These are phyloP conservation scores for Jaapia argillacea DNA, from an alignment of 768 basidiomycete species.

Conservation along the genomic window DNA sequence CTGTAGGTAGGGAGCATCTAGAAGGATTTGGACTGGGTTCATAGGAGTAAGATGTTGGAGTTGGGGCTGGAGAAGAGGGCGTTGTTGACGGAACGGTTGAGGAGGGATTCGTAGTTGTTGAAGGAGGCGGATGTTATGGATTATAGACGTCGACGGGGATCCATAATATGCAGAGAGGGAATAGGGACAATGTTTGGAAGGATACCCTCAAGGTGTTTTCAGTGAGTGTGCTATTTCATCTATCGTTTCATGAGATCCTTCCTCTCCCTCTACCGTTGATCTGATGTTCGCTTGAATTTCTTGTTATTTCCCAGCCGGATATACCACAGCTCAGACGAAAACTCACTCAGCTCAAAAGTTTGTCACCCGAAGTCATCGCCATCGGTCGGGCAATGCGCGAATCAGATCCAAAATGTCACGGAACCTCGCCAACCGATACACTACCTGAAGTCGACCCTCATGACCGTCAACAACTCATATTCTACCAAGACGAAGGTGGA, in stretches of 20 bases:
- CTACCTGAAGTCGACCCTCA: constrained; percentile 58
- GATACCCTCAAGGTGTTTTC: constrained; percentile 91
- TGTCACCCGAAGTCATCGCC: constrained; percentile 65
- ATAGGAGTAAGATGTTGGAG: constrained; percentile 64
- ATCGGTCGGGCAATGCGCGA: constrained; percentile 80
- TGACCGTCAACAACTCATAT: constrained; percentile 69
- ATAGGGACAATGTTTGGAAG: constrained; percentile 82
- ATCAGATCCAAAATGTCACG: constrained; percentile 69
- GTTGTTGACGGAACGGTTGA: constrained; percentile 81
- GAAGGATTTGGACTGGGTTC: constrained; percentile 97
- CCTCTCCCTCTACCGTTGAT: not conserved
- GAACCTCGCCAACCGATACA: constrained; percentile 30
- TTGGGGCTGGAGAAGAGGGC: constrained; percentile 96
- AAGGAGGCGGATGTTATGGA: constrained; percentile 88
- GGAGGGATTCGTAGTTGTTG: constrained; percentile 80
- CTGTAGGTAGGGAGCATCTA: constrained; percentile 81
- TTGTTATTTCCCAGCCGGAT: constrained; percentile 42
- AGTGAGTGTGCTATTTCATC: constrained; percentile 33
- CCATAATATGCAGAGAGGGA: constrained; percentile 85
- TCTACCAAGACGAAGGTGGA: constrained; percentile 97
- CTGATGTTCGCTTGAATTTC: not conserved
- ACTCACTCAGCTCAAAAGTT: constrained; percentile 46
- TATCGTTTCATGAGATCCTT: too few relatives aligned
- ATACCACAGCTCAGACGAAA: constrained; percentile 56
- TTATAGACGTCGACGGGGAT: constrained; percentile 92